Conservation (phyloP, 306 rosid species). For the Fragaria ananassa region DNA sequence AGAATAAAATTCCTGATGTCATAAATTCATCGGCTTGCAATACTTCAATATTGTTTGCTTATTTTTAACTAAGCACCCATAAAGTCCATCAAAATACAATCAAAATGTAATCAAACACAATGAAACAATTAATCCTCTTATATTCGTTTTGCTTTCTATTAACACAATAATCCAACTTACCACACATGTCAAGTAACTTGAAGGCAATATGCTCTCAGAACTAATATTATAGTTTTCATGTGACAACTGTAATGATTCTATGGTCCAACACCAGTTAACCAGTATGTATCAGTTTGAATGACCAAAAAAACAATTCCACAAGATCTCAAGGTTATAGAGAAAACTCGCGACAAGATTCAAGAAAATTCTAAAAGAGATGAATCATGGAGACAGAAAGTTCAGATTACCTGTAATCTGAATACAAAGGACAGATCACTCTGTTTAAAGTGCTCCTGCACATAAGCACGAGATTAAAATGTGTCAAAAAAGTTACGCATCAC, state of each 20-base stretch:
- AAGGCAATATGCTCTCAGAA: background rate
- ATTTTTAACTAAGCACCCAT: background rate
- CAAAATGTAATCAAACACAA: conserved; percentile 1
- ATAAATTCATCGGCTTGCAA: background rate
- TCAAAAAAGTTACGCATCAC: conserved; percentile 1
- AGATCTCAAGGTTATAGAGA: background rate
- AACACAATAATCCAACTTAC: background rate
- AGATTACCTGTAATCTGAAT: conserved; percentile 89
- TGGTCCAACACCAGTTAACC: background rate
- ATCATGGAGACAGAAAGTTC: conserved; percentile 7
- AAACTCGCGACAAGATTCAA: background rate
- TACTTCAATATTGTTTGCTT: background rate
- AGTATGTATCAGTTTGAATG: background rate
- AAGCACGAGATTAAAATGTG: conserved; percentile 18
- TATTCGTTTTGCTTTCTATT: background rate
- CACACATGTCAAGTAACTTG: background rate
- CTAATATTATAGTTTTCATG: background rate
- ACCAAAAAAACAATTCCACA: background rate
- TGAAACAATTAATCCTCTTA: background rate
- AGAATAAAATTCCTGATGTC: background rate
- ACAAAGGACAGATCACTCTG: conserved; percentile 91
- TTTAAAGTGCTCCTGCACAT: conserved; percentile 78
- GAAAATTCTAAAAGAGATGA: conserved; percentile 12
- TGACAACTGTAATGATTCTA: conserved; percentile 1
- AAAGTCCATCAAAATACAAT: background rate